phyloP scores from a whole-genome alignment of 768 basidiomycete genomes.

The Galerina marginata region DNA sequence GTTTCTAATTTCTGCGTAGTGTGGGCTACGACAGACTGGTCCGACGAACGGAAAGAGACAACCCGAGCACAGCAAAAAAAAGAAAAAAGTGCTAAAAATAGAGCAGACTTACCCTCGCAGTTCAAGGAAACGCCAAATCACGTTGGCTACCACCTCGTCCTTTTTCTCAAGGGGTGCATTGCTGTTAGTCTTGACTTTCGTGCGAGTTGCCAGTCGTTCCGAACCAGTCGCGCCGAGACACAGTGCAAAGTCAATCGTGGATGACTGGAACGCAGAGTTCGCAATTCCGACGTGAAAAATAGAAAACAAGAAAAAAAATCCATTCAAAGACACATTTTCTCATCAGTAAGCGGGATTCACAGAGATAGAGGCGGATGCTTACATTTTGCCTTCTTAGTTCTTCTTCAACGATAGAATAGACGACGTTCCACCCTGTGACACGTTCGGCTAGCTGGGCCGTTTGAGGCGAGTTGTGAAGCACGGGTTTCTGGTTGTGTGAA shows the following conservation, averaged over 20 bases:
- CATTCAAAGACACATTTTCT: constrained; percentile 32
- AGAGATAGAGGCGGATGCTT: constrained; percentile 40
- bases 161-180: constrained; percentile 85
- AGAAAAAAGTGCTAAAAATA: constrained; percentile 13
- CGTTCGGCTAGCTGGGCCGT: constrained; percentile 89
- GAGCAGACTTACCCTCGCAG: constrained; percentile 78
- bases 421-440: constrained; percentile 89
- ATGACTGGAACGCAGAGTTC: constrained; percentile 56
- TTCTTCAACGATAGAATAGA: constrained; percentile 85
- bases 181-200: constrained; percentile 66
- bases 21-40: not conserved
- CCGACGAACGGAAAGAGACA: constrained; percentile 5
- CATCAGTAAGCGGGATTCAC: constrained; percentile 16
- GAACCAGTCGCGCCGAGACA: constrained; percentile 90
- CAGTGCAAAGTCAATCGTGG: constrained; percentile 95
- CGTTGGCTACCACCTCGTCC: constrained; percentile 97
- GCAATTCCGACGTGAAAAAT: constrained; percentile 13
- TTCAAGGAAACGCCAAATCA: constrained; percentile 98
- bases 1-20: constrained; percentile 2
- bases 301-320: constrained; percentile 17
- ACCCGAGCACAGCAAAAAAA: not conserved
- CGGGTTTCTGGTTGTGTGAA: constrained; percentile 57
- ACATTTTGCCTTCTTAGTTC: constrained; percentile 97
- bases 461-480: constrained; percentile 76
- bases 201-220: constrained; percentile 82